These are phyloP conservation scores for Mucor indicus DNA, from an alignment of 371 early-diverging fungal species.

Conservation along the genomic window DNA sequence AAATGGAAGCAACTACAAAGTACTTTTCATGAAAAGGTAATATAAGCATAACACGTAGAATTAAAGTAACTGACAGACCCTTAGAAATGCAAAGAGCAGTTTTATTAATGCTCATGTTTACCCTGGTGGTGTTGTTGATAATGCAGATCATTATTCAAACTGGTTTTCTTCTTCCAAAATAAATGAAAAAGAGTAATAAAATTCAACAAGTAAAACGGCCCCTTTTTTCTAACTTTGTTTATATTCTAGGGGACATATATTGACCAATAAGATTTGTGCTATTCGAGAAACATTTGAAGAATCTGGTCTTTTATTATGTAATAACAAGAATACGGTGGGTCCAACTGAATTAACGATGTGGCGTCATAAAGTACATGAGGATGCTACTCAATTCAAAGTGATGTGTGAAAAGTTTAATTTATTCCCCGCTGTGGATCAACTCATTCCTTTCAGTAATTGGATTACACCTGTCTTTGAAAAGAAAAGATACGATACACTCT, in stretches of 20 bases:
- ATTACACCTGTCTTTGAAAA: conserved; percentile 68
- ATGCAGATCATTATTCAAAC: conserved; percentile 41
- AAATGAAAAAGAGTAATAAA: conserved; percentile 6
- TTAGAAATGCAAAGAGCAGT: conserved; percentile 51
- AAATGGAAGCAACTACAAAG: conserved; percentile 45
- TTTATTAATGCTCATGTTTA: conserved; percentile 59
- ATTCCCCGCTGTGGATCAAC: conserved; percentile 41
- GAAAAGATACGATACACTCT: conserved; percentile 74
- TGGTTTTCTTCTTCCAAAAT: conserved; percentile 29
- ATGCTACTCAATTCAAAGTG: conserved; percentile 51
- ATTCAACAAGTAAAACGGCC: not conserved
- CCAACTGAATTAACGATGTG: conserved; percentile 34
- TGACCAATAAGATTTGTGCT: conserved; percentile 61
- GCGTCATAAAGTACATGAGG: conserved; percentile 52
- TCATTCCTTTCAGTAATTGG: conserved; percentile 73
- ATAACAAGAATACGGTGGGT: conserved; percentile 17
- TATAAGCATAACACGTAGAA: not conserved
- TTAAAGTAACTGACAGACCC: not conserved
- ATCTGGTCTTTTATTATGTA: conserved; percentile 63
- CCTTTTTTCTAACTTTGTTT: too few relatives aligned
- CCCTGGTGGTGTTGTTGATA: conserved; percentile 65
- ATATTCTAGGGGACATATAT: conserved; percentile 1
- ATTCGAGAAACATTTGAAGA: conserved; percentile 86
- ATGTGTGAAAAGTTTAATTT: conserved; percentile 47
- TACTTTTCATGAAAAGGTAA: conserved; percentile 61